phyloP scores from a whole-genome alignment of 163 green algal species.

The Prototheca stagnorum region DNA sequence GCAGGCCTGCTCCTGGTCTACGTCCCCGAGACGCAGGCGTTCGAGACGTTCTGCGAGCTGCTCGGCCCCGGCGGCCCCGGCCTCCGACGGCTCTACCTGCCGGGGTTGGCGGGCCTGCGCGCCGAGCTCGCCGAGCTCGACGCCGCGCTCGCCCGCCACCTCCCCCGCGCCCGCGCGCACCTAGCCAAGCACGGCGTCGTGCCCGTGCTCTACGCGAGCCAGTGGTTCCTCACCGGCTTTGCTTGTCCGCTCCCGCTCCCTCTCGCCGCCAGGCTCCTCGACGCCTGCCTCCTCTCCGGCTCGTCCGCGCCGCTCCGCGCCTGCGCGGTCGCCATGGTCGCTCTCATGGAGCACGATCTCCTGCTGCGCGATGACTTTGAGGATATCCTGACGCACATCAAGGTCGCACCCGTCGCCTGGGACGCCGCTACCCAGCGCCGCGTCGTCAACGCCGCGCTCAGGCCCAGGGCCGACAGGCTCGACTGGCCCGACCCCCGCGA shows the following conservation, averaged over 20 bases:
- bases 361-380: conserved; percentile 60
- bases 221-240: conserved; percentile 82
- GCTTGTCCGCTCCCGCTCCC: conserved; percentile 61
- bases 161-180: conserved; percentile 7
- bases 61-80: conserved; percentile 20
- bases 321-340: conserved; percentile 50
- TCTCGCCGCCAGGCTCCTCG: conserved; percentile 63
- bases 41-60: conserved; percentile 44
- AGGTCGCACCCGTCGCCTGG: conserved; percentile 17
- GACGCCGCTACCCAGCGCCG: neutral
- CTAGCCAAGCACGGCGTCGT: conserved; percentile 30
- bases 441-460: conserved; percentile 4
- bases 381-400: conserved; percentile 61
- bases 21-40: conserved; percentile 65
- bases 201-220: conserved; percentile 60
- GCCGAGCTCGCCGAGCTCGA: conserved; percentile 28
- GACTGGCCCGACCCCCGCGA: no score
- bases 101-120: conserved; percentile 49
- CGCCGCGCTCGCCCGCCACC: neutral
- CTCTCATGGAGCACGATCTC: conserved; percentile 34
- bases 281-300: conserved; percentile 59
- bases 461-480: no score
- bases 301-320: conserved; percentile 22
- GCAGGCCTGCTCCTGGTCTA: conserved; percentile 70
- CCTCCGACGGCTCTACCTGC: conserved; percentile 67